phyloP scores from a whole-genome alignment of 1,139 yeast species.

The Lodderomyces oxycetoniae region DNA sequence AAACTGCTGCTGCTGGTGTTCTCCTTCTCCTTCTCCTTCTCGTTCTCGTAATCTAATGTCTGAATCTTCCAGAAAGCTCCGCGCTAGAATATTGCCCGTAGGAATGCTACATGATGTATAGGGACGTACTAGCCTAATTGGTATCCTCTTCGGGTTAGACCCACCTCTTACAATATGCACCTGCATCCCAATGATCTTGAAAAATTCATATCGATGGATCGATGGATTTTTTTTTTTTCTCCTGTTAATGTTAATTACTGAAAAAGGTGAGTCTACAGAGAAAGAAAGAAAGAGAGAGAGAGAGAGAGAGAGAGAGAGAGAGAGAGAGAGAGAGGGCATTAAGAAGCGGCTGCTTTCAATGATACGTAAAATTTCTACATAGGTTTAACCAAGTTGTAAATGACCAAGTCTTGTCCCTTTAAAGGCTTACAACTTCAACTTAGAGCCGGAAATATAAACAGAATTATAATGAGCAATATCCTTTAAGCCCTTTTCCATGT shows the following conservation, averaged over 20 bases:
- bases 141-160: background rate
- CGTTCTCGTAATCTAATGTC: too few relatives aligned
- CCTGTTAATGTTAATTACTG: background rate
- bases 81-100: background rate
- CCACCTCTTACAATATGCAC: constrained; percentile 1
- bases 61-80: too few relatives aligned
- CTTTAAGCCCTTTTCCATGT: constrained; percentile 46
- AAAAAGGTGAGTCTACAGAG: background rate
- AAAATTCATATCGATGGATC: too few relatives aligned
- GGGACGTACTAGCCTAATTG: background rate
- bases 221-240: background rate
- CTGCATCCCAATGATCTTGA: background rate
- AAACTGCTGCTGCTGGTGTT: background rate
- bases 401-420: too few relatives aligned
- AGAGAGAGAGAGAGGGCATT: background rate
- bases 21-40: too few relatives aligned
- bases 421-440: constrained; percentile 8
- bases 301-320: background rate
- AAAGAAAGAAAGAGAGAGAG: too few relatives aligned
- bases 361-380: too few relatives aligned
- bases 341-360: too few relatives aligned
- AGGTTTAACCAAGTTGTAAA: too few relatives aligned
- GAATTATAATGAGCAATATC: constrained; percentile 54
- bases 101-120: constrained; percentile 1
- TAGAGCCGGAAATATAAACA: constrained; percentile 26